A percentile compares a stretch with the other conserved stretches of the same genome.
phyloP scores from a whole-genome alignment of 495 filamentous ascomycete species.

The Penicillium desertorum region DNA sequence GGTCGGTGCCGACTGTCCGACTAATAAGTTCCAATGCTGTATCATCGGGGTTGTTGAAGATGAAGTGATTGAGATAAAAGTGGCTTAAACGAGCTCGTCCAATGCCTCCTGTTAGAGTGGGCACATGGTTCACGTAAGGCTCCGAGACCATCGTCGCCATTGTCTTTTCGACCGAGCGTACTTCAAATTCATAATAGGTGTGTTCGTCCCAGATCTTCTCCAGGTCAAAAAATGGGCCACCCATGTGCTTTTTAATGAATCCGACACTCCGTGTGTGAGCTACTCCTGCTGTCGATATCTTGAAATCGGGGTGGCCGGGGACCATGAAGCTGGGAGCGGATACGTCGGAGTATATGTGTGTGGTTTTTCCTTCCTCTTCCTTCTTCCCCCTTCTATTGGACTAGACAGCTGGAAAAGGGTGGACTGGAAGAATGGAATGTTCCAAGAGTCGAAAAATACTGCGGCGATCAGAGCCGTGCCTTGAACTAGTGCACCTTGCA shows the following conservation, averaged over 20 bases:
- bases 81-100: slow-evolving; percentile 59
- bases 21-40: slow-evolving; percentile 66
- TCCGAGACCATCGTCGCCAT: slow-evolving; percentile 58
- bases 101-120: slow-evolving; percentile 68
- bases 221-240: slow-evolving; percentile 53
- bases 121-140: slow-evolving; percentile 61
- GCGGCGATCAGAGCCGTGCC: slow-evolving; percentile 12
- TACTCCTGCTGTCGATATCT: slow-evolving; percentile 29
- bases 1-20: slow-evolving; percentile 61
- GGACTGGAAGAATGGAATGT: slow-evolving; percentile 9
- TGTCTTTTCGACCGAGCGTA: slow-evolving; percentile 43
- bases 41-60: slow-evolving; percentile 66
- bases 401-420: slow-evolving; percentile 15
- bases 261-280: slow-evolving; percentile 37
- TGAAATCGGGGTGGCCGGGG: slow-evolving; percentile 35
- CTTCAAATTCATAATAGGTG: slow-evolving; percentile 40
- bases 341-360: slow-evolving; percentile 28
- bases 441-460: slow-evolving; percentile 25
- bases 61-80: slow-evolving; percentile 76
- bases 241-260: slow-evolving; percentile 36
- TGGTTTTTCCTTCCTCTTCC: slow-evolving; percentile 5
- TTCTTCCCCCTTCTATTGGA: neutral
- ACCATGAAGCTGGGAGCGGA: slow-evolving; percentile 29
- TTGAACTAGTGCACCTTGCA: slow-evolving; percentile 8
- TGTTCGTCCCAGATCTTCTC: slow-evolving; percentile 63